phyloP scores from a whole-genome alignment of 1,284 basidiomycete genomes.

The Calocybe gambosa region DNA sequence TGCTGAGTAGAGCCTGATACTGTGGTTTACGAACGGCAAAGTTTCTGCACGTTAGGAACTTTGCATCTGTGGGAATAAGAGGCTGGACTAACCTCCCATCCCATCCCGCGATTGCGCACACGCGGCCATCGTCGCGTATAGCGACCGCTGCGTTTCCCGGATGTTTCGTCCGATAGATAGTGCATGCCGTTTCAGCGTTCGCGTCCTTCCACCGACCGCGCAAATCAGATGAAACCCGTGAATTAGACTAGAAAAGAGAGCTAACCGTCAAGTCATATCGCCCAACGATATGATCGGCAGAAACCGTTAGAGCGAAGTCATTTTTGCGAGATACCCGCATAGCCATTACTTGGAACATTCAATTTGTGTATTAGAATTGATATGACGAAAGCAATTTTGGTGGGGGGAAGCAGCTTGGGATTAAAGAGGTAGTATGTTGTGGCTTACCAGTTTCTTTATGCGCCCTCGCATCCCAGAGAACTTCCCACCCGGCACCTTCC shows the following conservation, averaged over 20 bases:
- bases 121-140: conserved; percentile 67
- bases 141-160: conserved; percentile 72
- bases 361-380: neutral
- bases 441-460: conserved; percentile 72
- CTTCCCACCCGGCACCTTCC: conserved; percentile 69
- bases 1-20: conserved; percentile 74
- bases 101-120: conserved; percentile 85
- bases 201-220: neutral
- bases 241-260: conserved; percentile 13
- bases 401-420: neutral
- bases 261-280: conserved; percentile 57
- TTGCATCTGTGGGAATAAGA: neutral
- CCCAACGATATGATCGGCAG: conserved; percentile 77
- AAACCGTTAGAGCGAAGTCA: conserved; percentile 67
- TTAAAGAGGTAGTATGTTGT: conserved; percentile 24
- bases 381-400: neutral
- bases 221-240: neutral
- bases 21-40: conserved; percentile 25
- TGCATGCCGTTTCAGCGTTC: conserved; percentile 5
- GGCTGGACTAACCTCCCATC: conserved; percentile 66
- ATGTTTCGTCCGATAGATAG: conserved; percentile 57
- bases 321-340: conserved; percentile 64
- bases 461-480: conserved; percentile 60
- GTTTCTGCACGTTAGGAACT: neutral
- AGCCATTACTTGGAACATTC: conserved; percentile 67